Evolutionary conservation across 1,284 basidiomycete species (phyloP).

Genomic region (Mycosarcoma maydis): DNA sequence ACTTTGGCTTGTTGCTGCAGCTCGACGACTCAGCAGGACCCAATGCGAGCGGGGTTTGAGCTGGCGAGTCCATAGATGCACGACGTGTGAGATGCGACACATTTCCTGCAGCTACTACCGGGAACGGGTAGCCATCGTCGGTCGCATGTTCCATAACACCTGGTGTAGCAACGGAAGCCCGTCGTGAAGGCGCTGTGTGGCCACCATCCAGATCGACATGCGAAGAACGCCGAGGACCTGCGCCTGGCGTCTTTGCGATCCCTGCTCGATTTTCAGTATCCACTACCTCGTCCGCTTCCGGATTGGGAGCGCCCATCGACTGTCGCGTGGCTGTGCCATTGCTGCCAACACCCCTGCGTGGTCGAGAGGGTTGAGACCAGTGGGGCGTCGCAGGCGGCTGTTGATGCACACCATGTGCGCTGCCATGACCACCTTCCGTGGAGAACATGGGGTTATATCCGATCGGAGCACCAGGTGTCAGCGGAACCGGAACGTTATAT

Average conservation of each 20-base stretch:
- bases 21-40: slow-evolving; percentile 6
- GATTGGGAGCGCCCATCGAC: slow-evolving; percentile 3
- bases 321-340: background rate
- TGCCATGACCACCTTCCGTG: background rate
- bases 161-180: slow-evolving; percentile 37
- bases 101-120: slow-evolving; percentile 23
- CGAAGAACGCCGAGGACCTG: slow-evolving; percentile 32
- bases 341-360: slow-evolving; percentile 6
- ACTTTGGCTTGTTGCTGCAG: background rate
- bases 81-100: slow-evolving; percentile 33
- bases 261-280: background rate
- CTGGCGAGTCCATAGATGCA: slow-evolving; percentile 47
- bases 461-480: slow-evolving; percentile 9
- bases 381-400: slow-evolving; percentile 55
- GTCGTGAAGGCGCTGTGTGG: background rate
- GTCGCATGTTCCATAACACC: slow-evolving; percentile 12
- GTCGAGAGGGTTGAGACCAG: slow-evolving; percentile 52
- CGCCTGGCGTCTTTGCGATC: slow-evolving; percentile 46
- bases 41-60: slow-evolving; percentile 29
- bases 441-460: slow-evolving; percentile 52
- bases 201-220: slow-evolving; percentile 8
- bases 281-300: slow-evolving; percentile 23
- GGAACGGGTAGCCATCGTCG: slow-evolving; percentile 54
- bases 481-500: slow-evolving; percentile 11
- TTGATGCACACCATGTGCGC: background rate